Evolutionary conservation across 2,329 filamentous ascomycete genomes (phyloP).

Genomic region (Trichoderma aggressivum): DNA sequence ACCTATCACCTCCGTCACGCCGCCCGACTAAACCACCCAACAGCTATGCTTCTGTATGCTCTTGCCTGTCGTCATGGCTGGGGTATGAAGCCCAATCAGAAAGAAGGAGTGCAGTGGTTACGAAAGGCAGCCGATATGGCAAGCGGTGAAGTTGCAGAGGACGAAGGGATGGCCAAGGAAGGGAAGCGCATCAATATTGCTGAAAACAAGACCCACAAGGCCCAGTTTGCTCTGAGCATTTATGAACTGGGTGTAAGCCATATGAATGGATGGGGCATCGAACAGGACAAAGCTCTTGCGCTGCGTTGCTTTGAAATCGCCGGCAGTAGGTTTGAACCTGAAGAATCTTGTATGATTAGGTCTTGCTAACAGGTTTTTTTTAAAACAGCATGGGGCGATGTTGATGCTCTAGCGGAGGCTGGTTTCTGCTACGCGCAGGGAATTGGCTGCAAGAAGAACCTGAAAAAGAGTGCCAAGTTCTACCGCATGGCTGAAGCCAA

Average conservation of each 20-base stretch:
- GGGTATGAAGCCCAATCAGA: slow-evolving; percentile 92
- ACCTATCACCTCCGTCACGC: slow-evolving; percentile 94
- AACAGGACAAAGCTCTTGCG: slow-evolving; percentile 84
- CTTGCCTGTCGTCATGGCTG: slow-evolving; percentile 94
- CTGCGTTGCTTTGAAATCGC: slow-evolving; percentile 95
- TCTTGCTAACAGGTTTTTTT: slow-evolving; percentile 27
- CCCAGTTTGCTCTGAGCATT: slow-evolving; percentile 91
- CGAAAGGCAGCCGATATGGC: slow-evolving; percentile 85
- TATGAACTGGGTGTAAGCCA: slow-evolving; percentile 96
- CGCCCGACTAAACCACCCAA: slow-evolving; percentile 79
- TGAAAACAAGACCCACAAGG: slow-evolving; percentile 79
- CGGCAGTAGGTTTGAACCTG: slow-evolving; percentile 56
- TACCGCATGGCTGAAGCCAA: slow-evolving; percentile 89
- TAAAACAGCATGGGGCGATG: slow-evolving; percentile 84
- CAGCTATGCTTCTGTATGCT: slow-evolving; percentile 93
- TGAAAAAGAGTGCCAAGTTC: slow-evolving; percentile 88
- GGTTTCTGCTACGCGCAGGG: slow-evolving; percentile 96
- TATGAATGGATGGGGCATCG: slow-evolving; percentile 97
- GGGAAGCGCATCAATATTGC: slow-evolving; percentile 61
- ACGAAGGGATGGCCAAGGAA: slow-evolving; percentile 64
- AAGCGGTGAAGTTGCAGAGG: slow-evolving; percentile 76
- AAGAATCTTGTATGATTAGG: background rate
- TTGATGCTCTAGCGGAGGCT: slow-evolving; percentile 88
- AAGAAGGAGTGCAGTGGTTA: slow-evolving; percentile 88
- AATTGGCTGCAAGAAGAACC: slow-evolving; percentile 89